Percentiles rank a stretch among this genome's conserved stretches.
These are phyloP conservation scores for Globisporangium paddicum DNA, from an alignment of 352 stramenopile species.

Conservation along the genomic window DNA sequence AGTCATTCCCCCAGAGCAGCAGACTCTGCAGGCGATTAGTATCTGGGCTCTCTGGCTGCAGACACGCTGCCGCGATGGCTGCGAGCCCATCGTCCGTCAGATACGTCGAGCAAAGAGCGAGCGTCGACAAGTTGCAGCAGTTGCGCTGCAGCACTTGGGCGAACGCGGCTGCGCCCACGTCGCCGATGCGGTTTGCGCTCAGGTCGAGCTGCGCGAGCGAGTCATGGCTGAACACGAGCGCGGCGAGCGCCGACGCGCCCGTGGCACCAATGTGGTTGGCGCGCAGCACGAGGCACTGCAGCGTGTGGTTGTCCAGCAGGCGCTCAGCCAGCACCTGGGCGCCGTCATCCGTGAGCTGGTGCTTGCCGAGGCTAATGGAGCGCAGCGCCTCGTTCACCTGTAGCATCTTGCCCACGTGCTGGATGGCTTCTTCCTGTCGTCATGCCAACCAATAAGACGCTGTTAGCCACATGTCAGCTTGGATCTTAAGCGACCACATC, in stretches of 20 bases:
- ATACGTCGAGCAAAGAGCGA: conserved; percentile 57
- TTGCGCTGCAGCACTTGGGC: conserved; percentile 44
- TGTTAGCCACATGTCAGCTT: too few species aligned
- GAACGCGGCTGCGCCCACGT: conserved; percentile 48
- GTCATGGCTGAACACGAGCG: conserved; percentile 44
- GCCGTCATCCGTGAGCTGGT: conserved; percentile 64
- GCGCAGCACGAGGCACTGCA: conserved; percentile 51
- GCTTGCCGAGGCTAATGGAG: conserved; percentile 58
- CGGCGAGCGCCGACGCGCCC: conserved; percentile 48
- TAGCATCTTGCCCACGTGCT: conserved; percentile 74
- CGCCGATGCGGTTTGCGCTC: conserved; percentile 60
- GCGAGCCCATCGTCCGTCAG: conserved; percentile 48
- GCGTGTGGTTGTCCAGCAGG: conserved; percentile 56
- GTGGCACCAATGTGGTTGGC: conserved; percentile 66
- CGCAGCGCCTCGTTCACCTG: conserved; percentile 61
- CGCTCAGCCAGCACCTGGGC: conserved; percentile 68
- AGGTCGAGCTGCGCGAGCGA: conserved; percentile 52
- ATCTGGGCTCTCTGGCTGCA: conserved; percentile 24
- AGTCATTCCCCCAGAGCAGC: conserved; percentile 71
- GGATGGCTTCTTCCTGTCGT: conserved; percentile 50
- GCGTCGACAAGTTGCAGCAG: conserved; percentile 28
- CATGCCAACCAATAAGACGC: too few species aligned
- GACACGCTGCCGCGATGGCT: conserved; percentile 32
- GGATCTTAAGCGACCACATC: too few species aligned
- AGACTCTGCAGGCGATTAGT: conserved; percentile 30